Base-by-base conservation (phyloP, 202 grass and related monocot genomes). In the Eragrostis tef region DNA sequence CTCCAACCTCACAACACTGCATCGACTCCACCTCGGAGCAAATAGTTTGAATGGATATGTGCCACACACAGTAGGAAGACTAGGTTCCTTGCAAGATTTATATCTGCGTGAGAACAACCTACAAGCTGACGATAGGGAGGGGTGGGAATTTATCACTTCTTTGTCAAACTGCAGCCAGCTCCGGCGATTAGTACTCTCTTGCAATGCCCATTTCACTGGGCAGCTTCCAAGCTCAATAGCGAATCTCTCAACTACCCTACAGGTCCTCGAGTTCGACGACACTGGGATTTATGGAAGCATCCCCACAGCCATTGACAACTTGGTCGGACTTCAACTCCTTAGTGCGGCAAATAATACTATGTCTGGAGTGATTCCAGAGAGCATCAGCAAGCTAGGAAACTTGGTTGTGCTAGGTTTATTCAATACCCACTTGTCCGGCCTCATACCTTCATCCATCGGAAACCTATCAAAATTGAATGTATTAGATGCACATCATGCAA, bases 21-120 rank as follows among this genome's bases (percentile, higher is more conserved):
- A 5, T 0, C 0, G 0, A 0, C 6, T 89, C 2, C 0, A 5
- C 9, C 73, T 90, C 25, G 0, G 0, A 0, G 0, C 0, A 1
- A 86, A 83, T 31, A 62, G n/a, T 90, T 0, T 65, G 4, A 31
- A 3, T n/a, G 69, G 75, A 13, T 16, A 12, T 13, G 71, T 90
- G 5, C 79, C 72, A 43, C 0, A 0, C 5, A 22, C 3, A 5
- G 4, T 39, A 39, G 79, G 9, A 71, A 36, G n/a, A 9, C 26
- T 63, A 14, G 5, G 0, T 31, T 25, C 24, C 11, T 16, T 66
- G 2, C n/a, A 0, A 6, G 0, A 0, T 13, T 14, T 82, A 3
- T 0, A 2, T 10, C 8, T 72, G 44, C 2, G 0, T 26, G 0
- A 0, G 0, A 75, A 72, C 43, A 60, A 2, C 11, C 29, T 79